These are phyloP conservation scores for Hymenoscyphus linearis DNA, from an alignment of 2,329 filamentous ascomycete species.

Conservation along the genomic window DNA sequence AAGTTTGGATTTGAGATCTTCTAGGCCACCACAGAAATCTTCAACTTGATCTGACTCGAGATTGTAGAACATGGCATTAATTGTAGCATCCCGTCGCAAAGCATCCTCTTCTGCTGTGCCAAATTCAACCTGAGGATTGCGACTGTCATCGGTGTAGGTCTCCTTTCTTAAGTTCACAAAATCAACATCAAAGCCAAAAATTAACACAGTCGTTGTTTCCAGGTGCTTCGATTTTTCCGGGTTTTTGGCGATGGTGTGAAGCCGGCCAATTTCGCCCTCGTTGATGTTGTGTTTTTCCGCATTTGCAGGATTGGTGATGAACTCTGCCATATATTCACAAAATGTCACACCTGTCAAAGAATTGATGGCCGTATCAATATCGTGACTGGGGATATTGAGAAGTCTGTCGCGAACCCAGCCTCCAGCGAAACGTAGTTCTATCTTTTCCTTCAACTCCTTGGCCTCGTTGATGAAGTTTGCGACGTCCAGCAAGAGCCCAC, in stretches of 20 bases:
- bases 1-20: slow-evolving; percentile 65
- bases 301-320: slow-evolving; percentile 57
- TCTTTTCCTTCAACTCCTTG: slow-evolving; percentile 45
- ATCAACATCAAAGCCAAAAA: slow-evolving; percentile 85
- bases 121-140: slow-evolving; percentile 90
- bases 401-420: slow-evolving; percentile 87
- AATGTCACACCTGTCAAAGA: slow-evolving; percentile 77
- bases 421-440: slow-evolving; percentile 72
- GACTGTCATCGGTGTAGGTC: slow-evolving; percentile 80
- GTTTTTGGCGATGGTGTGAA: slow-evolving; percentile 87
- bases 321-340: slow-evolving; percentile 61
- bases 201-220: slow-evolving; percentile 80
- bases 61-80: slow-evolving; percentile 97
- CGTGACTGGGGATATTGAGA: slow-evolving; percentile 64
- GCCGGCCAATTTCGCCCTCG: slow-evolving; percentile 58
- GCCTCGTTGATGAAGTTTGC: slow-evolving; percentile 59
- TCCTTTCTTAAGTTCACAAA: slow-evolving; percentile 93
- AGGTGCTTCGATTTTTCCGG: slow-evolving; percentile 96
- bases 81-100: slow-evolving; percentile 79
- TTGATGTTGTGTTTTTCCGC: slow-evolving; percentile 55
- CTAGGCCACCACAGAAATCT: slow-evolving; percentile 76
- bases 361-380: slow-evolving; percentile 84
- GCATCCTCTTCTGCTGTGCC: slow-evolving; percentile 90
- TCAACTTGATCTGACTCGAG: slow-evolving; percentile 73
- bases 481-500: slow-evolving; percentile 76